Evolutionary conservation across 2,329 filamentous ascomycete genomes (phyloP), one percentile per base, ranked within the genome.

Genomic region (Sphaceloma murrayae): DNA sequence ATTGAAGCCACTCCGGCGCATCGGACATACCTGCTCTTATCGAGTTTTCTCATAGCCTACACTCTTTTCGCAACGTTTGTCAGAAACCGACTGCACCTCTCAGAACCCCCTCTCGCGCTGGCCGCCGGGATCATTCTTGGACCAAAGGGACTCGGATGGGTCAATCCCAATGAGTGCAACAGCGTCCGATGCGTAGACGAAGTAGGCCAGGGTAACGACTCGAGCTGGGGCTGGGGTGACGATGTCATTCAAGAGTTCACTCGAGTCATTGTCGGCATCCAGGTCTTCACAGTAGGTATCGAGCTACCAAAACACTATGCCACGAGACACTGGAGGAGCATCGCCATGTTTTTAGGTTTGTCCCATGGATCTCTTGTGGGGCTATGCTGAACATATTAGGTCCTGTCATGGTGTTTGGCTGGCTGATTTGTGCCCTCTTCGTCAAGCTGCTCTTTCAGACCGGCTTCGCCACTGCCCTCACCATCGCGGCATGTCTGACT

Each of bases 401-500:
- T 0, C 69, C 70, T 0, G 68, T 73, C 43, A 74, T 74, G 71
- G 58, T 63, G 0, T 66, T 67, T 39, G 63, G 67, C 34, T 69
- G 67, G 67, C 50, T 69, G 16, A 59, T 72, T 16, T 69, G 68
- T 46, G 63, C 69, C 2, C 47, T 62, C 0, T 68, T 75, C 48
- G 63, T 71, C 13, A 60, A 59, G 27, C 49, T 65, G 2, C 58
- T 75, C 3, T 70, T 77, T 52, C 48, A 64, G 4, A 68, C 64
- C 0, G 61, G 66, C 36, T 51, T 67, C 21, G 54, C 65, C 0
- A 69, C 69, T 1, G 67, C 71, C 1, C 53, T 75, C 29, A 64
- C 72, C 4, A 67, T 76, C 17, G 67, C 67, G 0, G 73, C 73
- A 3, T 75, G 72, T 51, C 61, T 76, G 2, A 73, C 73, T 0